These are phyloP conservation scores for Isabelozyma rhagii DNA, from an alignment of 805 yeast species.

Conservation along the genomic window DNA sequence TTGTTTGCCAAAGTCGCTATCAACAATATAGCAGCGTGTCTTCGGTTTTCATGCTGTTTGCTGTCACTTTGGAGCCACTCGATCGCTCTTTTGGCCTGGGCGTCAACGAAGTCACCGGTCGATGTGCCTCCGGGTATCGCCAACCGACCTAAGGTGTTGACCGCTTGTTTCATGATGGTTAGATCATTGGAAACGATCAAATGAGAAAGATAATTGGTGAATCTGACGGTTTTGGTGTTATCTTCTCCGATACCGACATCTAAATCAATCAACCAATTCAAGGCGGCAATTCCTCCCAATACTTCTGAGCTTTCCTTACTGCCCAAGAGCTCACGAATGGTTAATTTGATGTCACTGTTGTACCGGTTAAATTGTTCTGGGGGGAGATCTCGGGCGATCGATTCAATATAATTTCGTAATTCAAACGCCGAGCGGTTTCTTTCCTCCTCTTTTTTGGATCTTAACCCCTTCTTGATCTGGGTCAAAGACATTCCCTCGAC, in stretches of 20 bases:
- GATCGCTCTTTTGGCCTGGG: conserved; percentile 81
- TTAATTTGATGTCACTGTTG: conserved; percentile 81
- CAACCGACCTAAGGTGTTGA: conserved; percentile 80
- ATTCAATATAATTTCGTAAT: conserved; percentile 62
- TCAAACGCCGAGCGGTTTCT: conserved; percentile 63
- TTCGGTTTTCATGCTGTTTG: conserved; percentile 70
- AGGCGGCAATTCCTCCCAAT: conserved; percentile 88
- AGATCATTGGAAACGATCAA: conserved; percentile 79
- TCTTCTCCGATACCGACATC: conserved; percentile 77
- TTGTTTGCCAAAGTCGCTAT: conserved; percentile 80
- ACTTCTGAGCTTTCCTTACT: conserved; percentile 68
- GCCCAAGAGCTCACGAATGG: conserved; percentile 80
- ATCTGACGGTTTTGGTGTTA: conserved; percentile 80
- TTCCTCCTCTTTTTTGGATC: conserved; percentile 40
- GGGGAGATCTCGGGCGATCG: conserved; percentile 76
- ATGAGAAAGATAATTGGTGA: conserved; percentile 83
- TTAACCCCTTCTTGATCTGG: conserved; percentile 52
- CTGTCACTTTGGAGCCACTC: conserved; percentile 87
- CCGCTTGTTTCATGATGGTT: conserved; percentile 83
- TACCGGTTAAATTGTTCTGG: conserved; percentile 78
- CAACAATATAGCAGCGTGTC: conserved; percentile 87
- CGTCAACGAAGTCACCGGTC: conserved; percentile 90
- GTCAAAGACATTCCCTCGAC: conserved; percentile 50
- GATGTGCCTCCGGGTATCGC: conserved; percentile 88
- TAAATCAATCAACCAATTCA: conserved; percentile 81